A percentile compares a stretch with the other conserved stretches of the same genome.
Evolutionary conservation across 345 rosid species (phyloP).

Genomic region (Linum usitatissimum): DNA sequence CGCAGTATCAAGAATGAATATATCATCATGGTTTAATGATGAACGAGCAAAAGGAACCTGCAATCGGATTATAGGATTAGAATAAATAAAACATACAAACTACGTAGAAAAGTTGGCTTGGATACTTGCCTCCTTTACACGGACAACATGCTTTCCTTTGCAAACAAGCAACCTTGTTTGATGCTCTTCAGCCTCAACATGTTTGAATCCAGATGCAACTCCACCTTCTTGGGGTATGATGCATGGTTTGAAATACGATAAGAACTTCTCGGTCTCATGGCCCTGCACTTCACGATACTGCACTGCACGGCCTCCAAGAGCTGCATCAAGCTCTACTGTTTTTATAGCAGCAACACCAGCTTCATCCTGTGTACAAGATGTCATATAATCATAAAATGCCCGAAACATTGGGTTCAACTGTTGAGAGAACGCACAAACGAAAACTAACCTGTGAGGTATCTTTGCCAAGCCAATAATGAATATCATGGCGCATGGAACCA

Average conservation of each 20-base stretch:
- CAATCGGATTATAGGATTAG: conserved; percentile 7
- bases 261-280: conserved; percentile 87
- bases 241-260: conserved; percentile 94
- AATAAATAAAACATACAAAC: background rate
- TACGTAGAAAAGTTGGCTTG: conserved; percentile 1
- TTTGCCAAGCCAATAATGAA: conserved; percentile 94
- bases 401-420: background rate
- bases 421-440: background rate
- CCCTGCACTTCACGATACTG: conserved; percentile 98
- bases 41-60: conserved; percentile 93
- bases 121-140: conserved; percentile 78
- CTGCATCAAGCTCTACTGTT: conserved; percentile 96
- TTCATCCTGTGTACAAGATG: conserved; percentile 62
- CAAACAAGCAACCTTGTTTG: conserved; percentile 74
- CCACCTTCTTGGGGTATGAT: conserved; percentile 97
- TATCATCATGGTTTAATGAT: conserved; percentile 89
- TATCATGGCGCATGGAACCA: conserved; percentile 69
- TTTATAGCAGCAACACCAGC: conserved; percentile 81
- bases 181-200: conserved; percentile 65
- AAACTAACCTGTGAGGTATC: conserved; percentile 62
- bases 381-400: conserved; percentile 11
- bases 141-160: conserved; percentile 89
- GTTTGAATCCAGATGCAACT: conserved; percentile 75
- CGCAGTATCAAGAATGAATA: conserved; percentile 88
- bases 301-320: conserved; percentile 98